Percentiles rank a stretch among this genome's conserved stretches.
Evolutionary conservation across 2,329 filamentous ascomycete species (phyloP).

Genomic region (Conoideocrella luteorostrata): DNA sequence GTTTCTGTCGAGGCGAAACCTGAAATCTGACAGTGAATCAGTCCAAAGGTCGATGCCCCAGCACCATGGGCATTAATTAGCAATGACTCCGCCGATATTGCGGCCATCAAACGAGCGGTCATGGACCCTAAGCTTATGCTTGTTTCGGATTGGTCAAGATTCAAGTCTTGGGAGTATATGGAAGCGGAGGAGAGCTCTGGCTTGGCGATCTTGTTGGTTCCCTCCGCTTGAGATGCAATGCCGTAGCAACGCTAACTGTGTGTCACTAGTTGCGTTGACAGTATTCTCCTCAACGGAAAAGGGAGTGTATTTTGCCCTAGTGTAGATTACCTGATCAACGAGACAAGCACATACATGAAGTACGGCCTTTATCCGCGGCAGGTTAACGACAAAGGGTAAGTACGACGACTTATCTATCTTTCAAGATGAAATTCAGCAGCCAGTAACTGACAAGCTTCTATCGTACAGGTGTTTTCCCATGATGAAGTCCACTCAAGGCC

Average conservation of each 20-base stretch:
- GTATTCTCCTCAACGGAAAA: constrained; percentile 7
- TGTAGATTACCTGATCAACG: not conserved
- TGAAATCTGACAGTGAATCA: not conserved
- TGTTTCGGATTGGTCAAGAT: constrained; percentile 12
- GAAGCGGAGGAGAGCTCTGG: not conserved
- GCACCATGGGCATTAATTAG: constrained; percentile 4
- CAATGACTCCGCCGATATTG: constrained; percentile 4
- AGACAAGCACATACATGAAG: not conserved
- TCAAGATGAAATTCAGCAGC: no score
- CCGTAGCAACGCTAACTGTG: not conserved
- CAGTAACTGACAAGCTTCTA: not conserved
- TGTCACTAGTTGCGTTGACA: constrained; percentile 6
- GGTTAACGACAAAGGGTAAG: constrained; percentile 7
- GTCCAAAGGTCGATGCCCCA: constrained; percentile 2
- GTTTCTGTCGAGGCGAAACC: not conserved
- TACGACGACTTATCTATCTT: not conserved
- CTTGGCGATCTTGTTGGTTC: not conserved
- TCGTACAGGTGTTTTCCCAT: constrained; percentile 6
- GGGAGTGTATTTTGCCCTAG: constrained; percentile 7
- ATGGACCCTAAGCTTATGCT: constrained; percentile 7
- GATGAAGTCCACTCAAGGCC: constrained; percentile 3
- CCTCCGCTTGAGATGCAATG: no score
- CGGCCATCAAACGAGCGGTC: constrained; percentile 9
- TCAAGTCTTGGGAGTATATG: constrained; percentile 4
- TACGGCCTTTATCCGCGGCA: not conserved